phyloP scores from a whole-genome alignment of 768 basidiomycete genomes.

The Fomitopsis pulvina region DNA sequence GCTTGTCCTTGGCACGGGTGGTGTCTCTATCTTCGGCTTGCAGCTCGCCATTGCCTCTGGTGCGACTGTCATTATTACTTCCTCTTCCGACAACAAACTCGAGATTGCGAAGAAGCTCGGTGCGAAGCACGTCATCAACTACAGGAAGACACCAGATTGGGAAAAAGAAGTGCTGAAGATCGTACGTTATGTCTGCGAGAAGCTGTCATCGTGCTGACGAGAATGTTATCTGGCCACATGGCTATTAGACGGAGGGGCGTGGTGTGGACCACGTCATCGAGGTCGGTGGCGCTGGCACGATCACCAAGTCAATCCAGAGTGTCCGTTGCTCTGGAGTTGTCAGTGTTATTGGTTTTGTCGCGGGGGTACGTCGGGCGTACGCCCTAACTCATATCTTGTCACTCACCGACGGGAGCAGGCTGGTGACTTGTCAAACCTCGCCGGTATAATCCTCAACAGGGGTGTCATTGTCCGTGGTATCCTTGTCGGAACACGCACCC shows the following conservation, averaged over 20 bases:
- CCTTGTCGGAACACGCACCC: conserved; percentile 50
- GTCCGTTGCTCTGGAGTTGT: conserved; percentile 37
- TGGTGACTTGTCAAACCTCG: conserved; percentile 14
- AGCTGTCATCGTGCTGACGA: background rate
- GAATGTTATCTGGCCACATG: background rate
- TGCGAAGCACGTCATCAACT: conserved; percentile 53
- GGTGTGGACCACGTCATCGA: conserved; percentile 35
- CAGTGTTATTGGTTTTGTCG: conserved; percentile 47
- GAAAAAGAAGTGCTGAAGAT: conserved; percentile 43
- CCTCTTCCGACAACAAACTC: conserved; percentile 60
- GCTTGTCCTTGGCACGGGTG: conserved; percentile 49
- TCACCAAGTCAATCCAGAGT: conserved; percentile 36
- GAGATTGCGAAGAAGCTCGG: conserved; percentile 45
- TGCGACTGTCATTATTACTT: conserved; percentile 59
- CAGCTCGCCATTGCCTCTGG: conserved; percentile 60
- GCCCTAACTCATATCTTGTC: conserved; percentile 19
- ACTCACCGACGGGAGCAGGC: conserved; percentile 13
- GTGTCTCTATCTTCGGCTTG: conserved; percentile 50
- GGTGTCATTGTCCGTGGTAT: conserved; percentile 41
- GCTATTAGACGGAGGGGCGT: conserved; percentile 25
- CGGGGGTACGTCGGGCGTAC: conserved; percentile 25
- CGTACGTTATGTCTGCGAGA: conserved; percentile 22
- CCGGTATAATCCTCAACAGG: conserved; percentile 13
- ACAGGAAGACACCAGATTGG: conserved; percentile 52
- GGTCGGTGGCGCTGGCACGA: conserved; percentile 50